Percentiles rank a stretch among this genome's conserved stretches.
Conservation (phyloP, 495 filamentous ascomycete genomes). For the Podospora pseudocomata region DNA sequence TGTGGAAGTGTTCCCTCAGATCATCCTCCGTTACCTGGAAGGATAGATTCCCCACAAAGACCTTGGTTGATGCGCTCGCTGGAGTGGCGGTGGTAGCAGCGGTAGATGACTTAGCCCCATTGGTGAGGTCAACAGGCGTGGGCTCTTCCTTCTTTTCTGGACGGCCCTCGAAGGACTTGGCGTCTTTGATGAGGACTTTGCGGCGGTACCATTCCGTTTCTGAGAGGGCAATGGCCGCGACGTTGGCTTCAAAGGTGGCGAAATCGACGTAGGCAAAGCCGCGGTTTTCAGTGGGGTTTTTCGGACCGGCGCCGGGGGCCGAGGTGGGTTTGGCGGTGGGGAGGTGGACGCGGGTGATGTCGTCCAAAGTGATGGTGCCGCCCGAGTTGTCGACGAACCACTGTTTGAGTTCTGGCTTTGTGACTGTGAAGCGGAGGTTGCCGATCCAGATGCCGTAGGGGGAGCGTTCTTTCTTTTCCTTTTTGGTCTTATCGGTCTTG, state of each 20-base stretch:
- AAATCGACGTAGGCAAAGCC: constrained; percentile 98
- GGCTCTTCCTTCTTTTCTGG: constrained; percentile 48
- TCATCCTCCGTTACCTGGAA: constrained; percentile 83
- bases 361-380: constrained; percentile 59
- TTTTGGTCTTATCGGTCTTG: constrained; percentile 27
- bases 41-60: constrained; percentile 89
- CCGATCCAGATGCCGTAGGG: constrained; percentile 92
- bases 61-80: constrained; percentile 59
- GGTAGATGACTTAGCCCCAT: constrained; percentile 20
- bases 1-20: constrained; percentile 71
- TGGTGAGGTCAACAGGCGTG: constrained; percentile 20
- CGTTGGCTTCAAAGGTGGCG: constrained; percentile 57
- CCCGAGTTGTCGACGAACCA: constrained; percentile 69
- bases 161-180: constrained; percentile 79
- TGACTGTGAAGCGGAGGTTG: constrained; percentile 80
- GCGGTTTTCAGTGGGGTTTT: constrained; percentile 53
- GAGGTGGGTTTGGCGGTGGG: constrained; percentile 48
- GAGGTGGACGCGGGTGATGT: constrained; percentile 81
- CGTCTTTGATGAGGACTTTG: constrained; percentile 84
- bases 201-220: constrained; percentile 74
- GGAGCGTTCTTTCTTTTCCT: constrained; percentile 59
- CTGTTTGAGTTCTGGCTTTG: constrained; percentile 62
- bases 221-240: constrained; percentile 69
- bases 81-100: constrained; percentile 29
- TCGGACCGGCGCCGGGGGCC: constrained; percentile 22